Percentiles rank a stretch among this genome's conserved stretches.
Conservation (phyloP, 495 filamentous ascomycete genomes). For the Trichoderma erinaceum region DNA sequence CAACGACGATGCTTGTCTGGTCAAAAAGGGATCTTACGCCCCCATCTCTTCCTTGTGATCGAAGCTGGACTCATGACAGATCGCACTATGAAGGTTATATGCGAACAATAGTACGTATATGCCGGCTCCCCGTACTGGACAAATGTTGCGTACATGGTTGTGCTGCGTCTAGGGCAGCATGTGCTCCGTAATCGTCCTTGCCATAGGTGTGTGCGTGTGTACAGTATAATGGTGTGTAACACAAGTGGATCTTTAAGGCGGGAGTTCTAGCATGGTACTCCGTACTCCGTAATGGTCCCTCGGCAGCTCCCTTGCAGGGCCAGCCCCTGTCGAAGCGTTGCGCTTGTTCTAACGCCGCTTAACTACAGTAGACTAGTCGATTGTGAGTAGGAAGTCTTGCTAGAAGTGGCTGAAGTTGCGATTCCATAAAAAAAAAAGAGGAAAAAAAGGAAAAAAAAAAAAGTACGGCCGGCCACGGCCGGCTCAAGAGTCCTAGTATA, state of each 20-base stretch:
- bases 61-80: background rate
- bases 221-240: background rate
- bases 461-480: conserved; percentile 4
- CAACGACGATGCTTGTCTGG: background rate
- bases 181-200: background rate
- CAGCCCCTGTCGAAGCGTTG: conserved; percentile 2
- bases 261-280: conserved; percentile 7
- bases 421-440: background rate
- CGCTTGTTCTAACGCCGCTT: conserved; percentile 8
- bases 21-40: background rate
- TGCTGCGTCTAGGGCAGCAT: background rate
- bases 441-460: background rate
- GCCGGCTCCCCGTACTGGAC: background rate
- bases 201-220: background rate
- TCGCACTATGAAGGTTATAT: conserved; percentile 1
- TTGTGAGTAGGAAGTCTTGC: no score
- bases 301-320: conserved; percentile 13
- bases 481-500: background rate
- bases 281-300: conserved; percentile 5
- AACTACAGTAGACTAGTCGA: background rate
- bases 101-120: background rate
- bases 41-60: background rate
- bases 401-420: background rate
- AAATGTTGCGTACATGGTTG: background rate
- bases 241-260: background rate